Conservation (phyloP, 176 grass and related monocot genomes). For the Musa troglodytarum region DNA sequence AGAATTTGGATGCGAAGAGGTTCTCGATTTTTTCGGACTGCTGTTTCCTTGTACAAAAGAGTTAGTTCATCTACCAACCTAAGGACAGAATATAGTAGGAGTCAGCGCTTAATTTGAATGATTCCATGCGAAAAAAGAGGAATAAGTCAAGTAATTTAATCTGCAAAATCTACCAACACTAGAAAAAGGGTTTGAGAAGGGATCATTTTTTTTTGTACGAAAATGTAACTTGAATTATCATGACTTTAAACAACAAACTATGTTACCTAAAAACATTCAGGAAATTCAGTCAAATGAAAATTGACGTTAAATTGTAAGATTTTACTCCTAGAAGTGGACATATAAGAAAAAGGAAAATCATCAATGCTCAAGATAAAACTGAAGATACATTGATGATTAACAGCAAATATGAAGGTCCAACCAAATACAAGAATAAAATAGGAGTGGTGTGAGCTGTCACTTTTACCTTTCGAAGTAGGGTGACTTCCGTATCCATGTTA, state of each 20-base stretch:
- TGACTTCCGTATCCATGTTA: slow-evolving; percentile 84
- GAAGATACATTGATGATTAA: neutral
- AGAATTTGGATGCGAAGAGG: slow-evolving; percentile 39
- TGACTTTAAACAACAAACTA: neutral
- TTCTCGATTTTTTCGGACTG: slow-evolving; percentile 48
- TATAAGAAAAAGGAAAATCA: neutral
- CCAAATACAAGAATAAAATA: neutral
- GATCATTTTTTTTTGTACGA: neutral
- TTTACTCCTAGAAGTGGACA: neutral
- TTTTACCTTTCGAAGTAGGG: slow-evolving; percentile 58
- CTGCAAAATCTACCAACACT: neutral
- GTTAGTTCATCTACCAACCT: slow-evolving; percentile 79
- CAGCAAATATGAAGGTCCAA: neutral
- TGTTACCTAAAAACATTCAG: neutral
- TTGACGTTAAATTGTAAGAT: neutral
- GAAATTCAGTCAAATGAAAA: neutral
- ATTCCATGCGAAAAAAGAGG: neutral
- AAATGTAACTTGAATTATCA: neutral
- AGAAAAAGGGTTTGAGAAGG: neutral
- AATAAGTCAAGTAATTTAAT: neutral
- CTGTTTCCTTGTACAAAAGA: slow-evolving; percentile 80
- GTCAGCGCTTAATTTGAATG: slow-evolving; percentile 1
- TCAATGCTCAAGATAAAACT: neutral
- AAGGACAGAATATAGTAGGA: neutral
- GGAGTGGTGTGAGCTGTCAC: neutral